Conservation (phyloP, 2,329 filamentous ascomycete genomes). For the Nigrograna mackinnonii region DNA sequence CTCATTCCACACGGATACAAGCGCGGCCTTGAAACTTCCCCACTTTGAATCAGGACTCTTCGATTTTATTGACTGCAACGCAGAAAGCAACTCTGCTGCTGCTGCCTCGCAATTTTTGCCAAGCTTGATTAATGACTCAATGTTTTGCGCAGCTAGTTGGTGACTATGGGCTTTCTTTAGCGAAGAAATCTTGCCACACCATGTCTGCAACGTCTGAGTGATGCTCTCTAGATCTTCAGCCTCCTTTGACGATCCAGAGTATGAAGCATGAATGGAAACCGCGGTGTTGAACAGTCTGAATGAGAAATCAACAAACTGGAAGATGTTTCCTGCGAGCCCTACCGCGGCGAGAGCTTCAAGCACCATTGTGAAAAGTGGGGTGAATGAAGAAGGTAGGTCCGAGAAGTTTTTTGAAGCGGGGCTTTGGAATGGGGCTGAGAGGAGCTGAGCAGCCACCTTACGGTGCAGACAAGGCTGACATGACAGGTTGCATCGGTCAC, state of each 20-base stretch:
- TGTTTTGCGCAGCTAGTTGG: neutral
- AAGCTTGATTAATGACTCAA: constrained; percentile 1
- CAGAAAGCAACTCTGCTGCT: constrained; percentile 35
- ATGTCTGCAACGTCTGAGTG: neutral
- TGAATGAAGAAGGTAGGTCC: too few species aligned
- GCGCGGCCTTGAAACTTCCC: constrained; percentile 7
- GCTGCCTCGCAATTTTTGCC: constrained; percentile 20
- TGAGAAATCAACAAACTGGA: constrained; percentile 30
- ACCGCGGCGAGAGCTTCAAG: constrained; percentile 14
- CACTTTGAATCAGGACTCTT: constrained; percentile 6
- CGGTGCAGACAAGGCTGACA: too few species aligned
- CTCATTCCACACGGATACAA: constrained; percentile 5
- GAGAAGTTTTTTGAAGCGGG: too few species aligned
- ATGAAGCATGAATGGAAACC: neutral
- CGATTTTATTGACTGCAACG: neutral
- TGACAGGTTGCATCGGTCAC: too few species aligned
- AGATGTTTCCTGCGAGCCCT: constrained; percentile 6
- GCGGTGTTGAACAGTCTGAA: constrained; percentile 17
- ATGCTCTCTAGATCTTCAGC: neutral
- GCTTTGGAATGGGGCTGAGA: too few species aligned
- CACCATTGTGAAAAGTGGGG: too few species aligned
- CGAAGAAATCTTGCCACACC: neutral
- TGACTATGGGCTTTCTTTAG: neutral
- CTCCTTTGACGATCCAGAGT: neutral
- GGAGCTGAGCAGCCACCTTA: too few species aligned